Conservation (phyloP, 1,284 basidiomycete genomes). For the Microbotryum lychnidis-dioicae region DNA sequence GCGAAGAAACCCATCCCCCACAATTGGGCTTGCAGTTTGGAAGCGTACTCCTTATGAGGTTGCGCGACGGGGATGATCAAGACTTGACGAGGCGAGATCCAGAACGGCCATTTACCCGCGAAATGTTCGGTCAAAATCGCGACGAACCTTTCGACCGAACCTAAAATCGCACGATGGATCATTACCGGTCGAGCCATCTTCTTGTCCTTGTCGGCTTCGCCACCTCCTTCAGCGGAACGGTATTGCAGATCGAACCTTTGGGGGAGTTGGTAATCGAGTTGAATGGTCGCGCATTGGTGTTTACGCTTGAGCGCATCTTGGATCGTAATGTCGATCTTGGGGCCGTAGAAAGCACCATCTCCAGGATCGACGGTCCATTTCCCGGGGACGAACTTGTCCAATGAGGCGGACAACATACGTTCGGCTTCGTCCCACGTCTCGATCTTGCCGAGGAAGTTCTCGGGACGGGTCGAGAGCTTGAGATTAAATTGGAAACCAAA, state of each 20-base stretch:
- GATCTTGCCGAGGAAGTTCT: constrained; percentile 84
- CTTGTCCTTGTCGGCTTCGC: constrained; percentile 50
- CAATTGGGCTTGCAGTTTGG: constrained; percentile 64
- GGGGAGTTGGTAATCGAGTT: constrained; percentile 99
- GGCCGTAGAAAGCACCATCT: constrained; percentile 68
- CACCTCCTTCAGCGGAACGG: constrained; percentile 55
- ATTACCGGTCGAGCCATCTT: constrained; percentile 79
- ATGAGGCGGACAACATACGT: constrained; percentile 67
- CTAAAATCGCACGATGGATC: constrained; percentile 95
- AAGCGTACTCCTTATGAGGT: constrained; percentile 83
- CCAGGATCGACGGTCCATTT: constrained; percentile 92
- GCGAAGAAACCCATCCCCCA: constrained; percentile 68
- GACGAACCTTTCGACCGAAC: constrained; percentile 90
- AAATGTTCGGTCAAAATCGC: constrained; percentile 97
- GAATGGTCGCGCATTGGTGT: constrained; percentile 97
- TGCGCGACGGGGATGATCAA: constrained; percentile 87
- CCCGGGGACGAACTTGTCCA: constrained; percentile 80
- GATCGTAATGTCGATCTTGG: constrained; percentile 87
- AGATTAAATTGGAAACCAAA: constrained; percentile 97
- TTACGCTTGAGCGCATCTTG: constrained; percentile 84
- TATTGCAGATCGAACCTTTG: constrained; percentile 94
- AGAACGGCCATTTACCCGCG: constrained; percentile 99
- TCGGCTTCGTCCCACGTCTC: constrained; percentile 88
- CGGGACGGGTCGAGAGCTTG: constrained; percentile 90
- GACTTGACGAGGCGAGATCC: constrained; percentile 91